Percentiles rank a stretch among this genome's conserved stretches.
Conservation (phyloP, 1,139 yeast genomes). For the Yamadazyma songkhlaensis region DNA sequence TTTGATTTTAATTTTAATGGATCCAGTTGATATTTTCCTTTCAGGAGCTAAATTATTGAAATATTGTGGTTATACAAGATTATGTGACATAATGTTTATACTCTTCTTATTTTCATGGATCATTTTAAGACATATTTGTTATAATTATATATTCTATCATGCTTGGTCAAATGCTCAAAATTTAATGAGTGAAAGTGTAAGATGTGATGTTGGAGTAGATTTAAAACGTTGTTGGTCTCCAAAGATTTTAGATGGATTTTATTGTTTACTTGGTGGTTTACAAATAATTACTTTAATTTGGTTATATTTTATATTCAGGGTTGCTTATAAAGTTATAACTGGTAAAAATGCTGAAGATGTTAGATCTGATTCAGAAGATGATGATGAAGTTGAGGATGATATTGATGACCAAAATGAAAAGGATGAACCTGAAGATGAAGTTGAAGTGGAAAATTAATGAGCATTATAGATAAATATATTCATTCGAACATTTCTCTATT, state of each 20-base stretch:
- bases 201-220: constrained; percentile 30
- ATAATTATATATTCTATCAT: constrained; percentile 63
- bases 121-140: constrained; percentile 67
- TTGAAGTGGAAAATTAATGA: constrained; percentile 1
- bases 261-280: constrained; percentile 58
- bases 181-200: constrained; percentile 34
- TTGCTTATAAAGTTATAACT: constrained; percentile 62
- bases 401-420: constrained; percentile 8
- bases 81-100: constrained; percentile 71
- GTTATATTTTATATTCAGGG: constrained; percentile 71
- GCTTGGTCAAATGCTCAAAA: constrained; percentile 34
- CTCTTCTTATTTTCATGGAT: constrained; percentile 71
- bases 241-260: constrained; percentile 46
- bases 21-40: constrained; percentile 71
- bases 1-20: constrained; percentile 76
- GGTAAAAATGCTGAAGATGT: constrained; percentile 83
- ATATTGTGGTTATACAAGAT: constrained; percentile 57
- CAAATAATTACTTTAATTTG: constrained; percentile 69
- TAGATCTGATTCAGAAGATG: constrained; percentile 69
- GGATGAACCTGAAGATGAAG: constrained; percentile 4
- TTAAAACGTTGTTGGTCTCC: constrained; percentile 60
- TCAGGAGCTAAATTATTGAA: constrained; percentile 75
- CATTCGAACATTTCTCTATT: constrained; percentile 4
- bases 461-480: constrained; percentile 2
- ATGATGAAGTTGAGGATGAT: constrained; percentile 28